Evolutionary conservation across 805 yeast species (phyloP), one percentile per base, ranked within the genome.

Genomic region (Cyberlindnera japonica): DNA sequence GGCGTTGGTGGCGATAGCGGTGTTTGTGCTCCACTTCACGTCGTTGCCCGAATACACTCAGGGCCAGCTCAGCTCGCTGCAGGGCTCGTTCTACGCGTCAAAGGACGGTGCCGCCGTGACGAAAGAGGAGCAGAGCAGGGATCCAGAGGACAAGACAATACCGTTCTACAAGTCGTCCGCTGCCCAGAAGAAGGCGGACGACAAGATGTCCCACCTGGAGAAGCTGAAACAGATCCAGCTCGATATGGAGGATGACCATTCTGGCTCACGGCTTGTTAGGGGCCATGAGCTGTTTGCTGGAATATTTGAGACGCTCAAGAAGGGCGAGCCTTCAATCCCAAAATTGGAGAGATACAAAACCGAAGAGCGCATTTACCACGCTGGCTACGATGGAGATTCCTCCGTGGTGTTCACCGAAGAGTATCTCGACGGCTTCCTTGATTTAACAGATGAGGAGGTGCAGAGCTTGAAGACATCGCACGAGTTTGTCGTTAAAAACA

Each of bases 281-380:
- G 71, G 71, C 6, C 72, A 72, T 47, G 54, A 61, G 16, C 71
- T 71, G 45, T 76, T 69, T 51, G 58, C 63, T 18, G 42, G 52
- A 2, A 65, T 77, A 9, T 73, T 77, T 48, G 57, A 64, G 5
- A 59, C 65, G 3, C 53, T 73, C 38, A 54, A 63, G 35, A 55
- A 62, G 14, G 71, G 72, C 11, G 64, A 61, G 47, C 87, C 87
- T 1, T 49, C 59, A 6, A 60, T 75, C 3, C 54, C 58, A 1
- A 59, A 63, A 18, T 59, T 81, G 33, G 63, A 63, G 20, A 61
- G 59, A 7, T 79, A 77, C 54, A 62, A 61, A 21, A 61, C 71
- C 10, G 63, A 66, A 3, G 67, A 73, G 10, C 59, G 79, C 43
- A 74, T 76, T 19, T 74, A 72, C 47, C 79, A 75, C 48, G 80